Base-by-base conservation (phyloP, 2,329 filamentous ascomycete species). In the Xylariaceae sp. region DNA sequence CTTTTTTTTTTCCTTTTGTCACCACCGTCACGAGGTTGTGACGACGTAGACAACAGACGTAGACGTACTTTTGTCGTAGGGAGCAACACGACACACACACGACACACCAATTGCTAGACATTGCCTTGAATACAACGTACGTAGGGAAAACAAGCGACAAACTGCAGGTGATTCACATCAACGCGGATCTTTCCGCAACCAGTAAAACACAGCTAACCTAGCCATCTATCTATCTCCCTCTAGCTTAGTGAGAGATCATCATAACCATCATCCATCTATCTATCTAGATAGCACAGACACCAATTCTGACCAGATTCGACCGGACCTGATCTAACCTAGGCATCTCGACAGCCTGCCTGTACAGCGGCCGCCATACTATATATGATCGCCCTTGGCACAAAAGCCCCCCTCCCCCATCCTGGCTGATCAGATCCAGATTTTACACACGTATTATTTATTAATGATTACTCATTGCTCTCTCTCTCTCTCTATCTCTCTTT, bases 311-410 rank as follows among this genome's bases (percentile, higher is more conserved):
- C 19, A 19, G 19, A 19, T 19, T 19, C 19, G 19, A 19, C 19
- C 37, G 37, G 37, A 39, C 9, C 32, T 35, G 32, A 7, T 7
- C 12, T 7, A 6, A 30, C 26, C n/a, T 51, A 42, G 49, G 31
- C 7, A 37, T 46, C 34, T 50, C 49, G 42, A 59, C 51, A 60
- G 19, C 19, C 19, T 19, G 19, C 55, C 56, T 53, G 46, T 56
- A 55, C 43, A 45, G 39, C 37, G 27, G 34, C 39, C 35, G 29
- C 39, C 54, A 61, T 59, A 55, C 52, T 51, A 61, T 59, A 55
- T 51, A 59, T 64, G 63, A 66, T 66, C 64, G 61, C 53, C 64
- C 63, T 66, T 65, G 61, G 63, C 62, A 56, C 54, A 55, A 54
- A 54, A 59, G 57, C 49, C 19, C 19, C 19, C 19, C 19, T 19